Conservation (phyloP, 1,139 yeast genomes). For the Yamadazyma conglobata region DNA sequence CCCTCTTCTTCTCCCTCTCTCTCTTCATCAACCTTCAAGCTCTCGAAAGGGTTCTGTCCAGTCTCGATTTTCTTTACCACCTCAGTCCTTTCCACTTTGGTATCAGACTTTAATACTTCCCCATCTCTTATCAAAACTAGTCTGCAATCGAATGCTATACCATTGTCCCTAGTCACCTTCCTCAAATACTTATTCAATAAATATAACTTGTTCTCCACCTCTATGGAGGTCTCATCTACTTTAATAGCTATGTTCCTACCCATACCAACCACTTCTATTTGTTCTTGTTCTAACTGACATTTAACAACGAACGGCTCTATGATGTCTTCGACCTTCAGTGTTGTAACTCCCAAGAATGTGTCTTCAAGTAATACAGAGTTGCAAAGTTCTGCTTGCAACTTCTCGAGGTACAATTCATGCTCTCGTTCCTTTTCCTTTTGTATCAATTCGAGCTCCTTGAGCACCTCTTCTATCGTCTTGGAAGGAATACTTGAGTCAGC, state of each 20-base stretch:
- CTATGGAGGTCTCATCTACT: constrained; percentile 17
- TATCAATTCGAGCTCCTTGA: constrained; percentile 20
- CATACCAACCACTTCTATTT: constrained; percentile 2
- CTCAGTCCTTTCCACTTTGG: constrained; percentile 5
- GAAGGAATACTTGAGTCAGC: constrained; percentile 31
- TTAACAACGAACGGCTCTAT: constrained; percentile 14
- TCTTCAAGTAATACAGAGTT: constrained; percentile 57
- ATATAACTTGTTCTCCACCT: constrained; percentile 32
- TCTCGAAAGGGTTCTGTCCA: constrained; percentile 17
- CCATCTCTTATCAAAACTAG: constrained; percentile 39
- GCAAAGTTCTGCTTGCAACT: constrained; percentile 20
- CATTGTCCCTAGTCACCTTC: constrained; percentile 30
- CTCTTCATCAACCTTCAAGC: constrained; percentile 12
- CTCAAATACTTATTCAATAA: constrained; percentile 30
- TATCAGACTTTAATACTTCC: constrained; percentile 32
- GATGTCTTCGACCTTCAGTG: constrained; percentile 28
- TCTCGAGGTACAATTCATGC: constrained; percentile 15
- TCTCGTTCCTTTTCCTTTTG: constrained; percentile 21
- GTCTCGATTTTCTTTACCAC: constrained; percentile 8
- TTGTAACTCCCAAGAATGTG: constrained; percentile 51
- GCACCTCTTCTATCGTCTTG: constrained; percentile 31
- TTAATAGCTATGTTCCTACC: constrained; percentile 5
- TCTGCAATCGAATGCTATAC: constrained; percentile 49
- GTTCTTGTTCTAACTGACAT: constrained; percentile 22
- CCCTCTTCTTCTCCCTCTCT: constrained; percentile 3